Evolutionary conservation across 202 grass and related monocot species (phyloP), one percentile per base, ranked within the genome.

Genomic region (Dendrocalamus latiflorus): DNA sequence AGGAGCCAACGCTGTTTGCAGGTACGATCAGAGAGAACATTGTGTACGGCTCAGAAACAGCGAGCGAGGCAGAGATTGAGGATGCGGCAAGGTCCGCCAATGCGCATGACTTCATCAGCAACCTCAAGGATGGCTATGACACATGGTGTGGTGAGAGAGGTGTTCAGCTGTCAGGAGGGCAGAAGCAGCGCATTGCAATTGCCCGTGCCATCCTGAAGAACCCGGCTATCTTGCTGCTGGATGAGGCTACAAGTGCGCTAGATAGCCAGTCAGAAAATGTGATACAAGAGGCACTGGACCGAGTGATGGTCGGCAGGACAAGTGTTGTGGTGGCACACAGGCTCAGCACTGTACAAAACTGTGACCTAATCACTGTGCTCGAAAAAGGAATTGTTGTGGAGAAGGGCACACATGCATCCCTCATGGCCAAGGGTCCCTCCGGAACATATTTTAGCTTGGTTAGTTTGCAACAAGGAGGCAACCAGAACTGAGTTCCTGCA

Each of bases 111-210:
- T 97, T 97, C 66, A 88, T 94, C 68, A 97, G 94, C 86, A 90
- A 91, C 84, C 94, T 97, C 55, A 91, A 91, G 85, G 91, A 97
- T 26, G 94, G 94, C 34, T 97, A 94, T 38, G 84, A 90, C 60
- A 94, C 94, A 16, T 75, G 18, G 75, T 97, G 92, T 43, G 95
- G 95, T 24, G 92, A 97, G 55, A 81, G 92, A 6, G 95, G 95
- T 18, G 81, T 97, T 68, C 95, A 97, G 79, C 56, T 97, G 10
- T 97, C 95, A 53, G 95, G 95, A 76, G 95, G 95, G 20, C 95
- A 97, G 76, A 97, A 97, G 70, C 92, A 97, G 60, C 84, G 95
- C n/a, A 91, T 97, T 76, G 95, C 95, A n/a, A 97, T 97, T 26
- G 95, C 95, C 10, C 89, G 95, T 87, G 95, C 95, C 33, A 94